These are phyloP conservation scores for Adansonia grandidieri DNA, from an alignment of 441 rosid species.

Conservation along the genomic window DNA sequence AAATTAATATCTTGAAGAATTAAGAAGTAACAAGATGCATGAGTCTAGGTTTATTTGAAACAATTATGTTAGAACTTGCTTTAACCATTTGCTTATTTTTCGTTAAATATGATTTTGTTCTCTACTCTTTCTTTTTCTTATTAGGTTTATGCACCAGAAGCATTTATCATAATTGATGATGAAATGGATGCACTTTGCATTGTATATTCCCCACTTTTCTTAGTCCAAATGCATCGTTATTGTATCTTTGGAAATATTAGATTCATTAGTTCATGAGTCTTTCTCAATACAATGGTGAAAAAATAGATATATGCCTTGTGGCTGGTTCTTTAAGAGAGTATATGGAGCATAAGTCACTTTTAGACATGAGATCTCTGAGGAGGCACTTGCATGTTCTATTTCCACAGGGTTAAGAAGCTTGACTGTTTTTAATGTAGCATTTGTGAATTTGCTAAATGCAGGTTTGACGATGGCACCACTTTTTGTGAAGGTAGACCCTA, in stretches of 20 bases:
- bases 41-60: not conserved
- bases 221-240: not conserved
- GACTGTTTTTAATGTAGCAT: not conserved
- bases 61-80: not conserved
- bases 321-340: not conserved
- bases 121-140: not conserved
- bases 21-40: not conserved
- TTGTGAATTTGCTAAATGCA: conserved; percentile 40
- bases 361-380: not conserved
- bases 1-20: not conserved
- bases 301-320: not conserved
- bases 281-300: no score
- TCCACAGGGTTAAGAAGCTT: not conserved
- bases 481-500: conserved; percentile 79
- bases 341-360: not conserved
- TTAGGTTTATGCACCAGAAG: not conserved
- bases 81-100: not conserved
- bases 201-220: not conserved
- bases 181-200: not conserved
- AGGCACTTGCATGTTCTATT: not conserved
- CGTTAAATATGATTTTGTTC: not conserved
- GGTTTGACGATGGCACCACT: conserved; percentile 93
- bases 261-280: not conserved
- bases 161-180: no score
- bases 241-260: not conserved